These are phyloP conservation scores for Asterionellopsis glacialis DNA, from an alignment of 108 stramenopile species.

Conservation along the genomic window DNA sequence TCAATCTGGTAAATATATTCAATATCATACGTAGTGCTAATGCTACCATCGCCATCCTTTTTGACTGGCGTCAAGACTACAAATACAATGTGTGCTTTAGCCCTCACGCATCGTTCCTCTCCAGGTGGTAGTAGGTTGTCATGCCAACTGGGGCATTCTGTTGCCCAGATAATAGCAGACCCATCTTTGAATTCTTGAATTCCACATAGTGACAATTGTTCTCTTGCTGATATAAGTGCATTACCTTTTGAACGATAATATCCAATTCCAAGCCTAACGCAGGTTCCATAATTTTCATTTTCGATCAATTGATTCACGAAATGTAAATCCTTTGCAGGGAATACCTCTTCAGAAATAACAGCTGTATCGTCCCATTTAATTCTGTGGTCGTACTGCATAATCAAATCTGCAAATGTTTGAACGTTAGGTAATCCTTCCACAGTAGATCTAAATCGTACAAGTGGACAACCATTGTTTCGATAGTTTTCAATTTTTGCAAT, in stretches of 20 bases:
- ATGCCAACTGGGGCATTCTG: constrained; percentile 32
- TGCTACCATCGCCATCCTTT: not conserved
- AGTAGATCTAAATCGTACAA: too few relatives aligned
- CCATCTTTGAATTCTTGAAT: constrained; percentile 32
- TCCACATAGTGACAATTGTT: constrained; percentile 44
- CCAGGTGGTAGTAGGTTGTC: constrained; percentile 21
- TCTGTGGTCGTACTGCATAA: too few relatives aligned
- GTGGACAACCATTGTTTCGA: too few relatives aligned
- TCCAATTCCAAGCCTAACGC: constrained; percentile 32
- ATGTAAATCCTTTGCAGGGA: constrained; percentile 53
- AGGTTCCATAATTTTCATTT: not conserved
- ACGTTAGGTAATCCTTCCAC: too few relatives aligned
- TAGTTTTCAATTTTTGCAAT: too few relatives aligned
- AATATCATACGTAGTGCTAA: constrained; percentile 25
- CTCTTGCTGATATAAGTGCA: constrained; percentile 31
- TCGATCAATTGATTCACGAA: constrained; percentile 62
- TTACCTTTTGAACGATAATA: constrained; percentile 33
- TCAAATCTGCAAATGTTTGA: too few relatives aligned
- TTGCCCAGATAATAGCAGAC: constrained; percentile 32
- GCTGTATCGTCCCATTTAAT: too few relatives aligned
- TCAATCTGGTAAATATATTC: constrained; percentile 43
- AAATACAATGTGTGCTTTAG: constrained; percentile 31
- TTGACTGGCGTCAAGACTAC: constrained; percentile 30
- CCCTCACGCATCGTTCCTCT: constrained; percentile 4
- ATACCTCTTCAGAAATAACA: constrained; percentile 26